Conservation (phyloP, 202 grass and related monocot species). For the Tripidium arundinaceum region DNA sequence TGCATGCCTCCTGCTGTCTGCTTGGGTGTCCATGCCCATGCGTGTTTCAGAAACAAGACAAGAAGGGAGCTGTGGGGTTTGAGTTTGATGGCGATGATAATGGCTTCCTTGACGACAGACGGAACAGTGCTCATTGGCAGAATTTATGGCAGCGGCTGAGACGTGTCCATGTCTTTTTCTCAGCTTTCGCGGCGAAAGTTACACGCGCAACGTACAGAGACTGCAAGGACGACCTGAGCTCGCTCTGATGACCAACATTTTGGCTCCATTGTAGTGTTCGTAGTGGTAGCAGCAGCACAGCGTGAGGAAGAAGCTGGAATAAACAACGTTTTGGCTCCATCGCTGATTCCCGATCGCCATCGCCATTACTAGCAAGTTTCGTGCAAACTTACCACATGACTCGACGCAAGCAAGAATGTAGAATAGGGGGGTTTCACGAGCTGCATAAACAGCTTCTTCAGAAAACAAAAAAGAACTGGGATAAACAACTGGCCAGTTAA, state of each 20-base stretch:
- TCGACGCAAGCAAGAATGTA: background rate
- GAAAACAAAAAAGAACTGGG: background rate
- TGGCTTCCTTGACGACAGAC: slow-evolving; percentile 7
- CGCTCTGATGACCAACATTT: slow-evolving; percentile 20
- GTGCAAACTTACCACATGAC: background rate
- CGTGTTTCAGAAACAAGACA: background rate
- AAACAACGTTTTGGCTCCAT: background rate
- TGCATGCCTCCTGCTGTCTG: background rate
- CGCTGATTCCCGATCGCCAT: background rate
- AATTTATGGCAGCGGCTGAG: background rate
- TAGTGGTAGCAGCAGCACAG: background rate
- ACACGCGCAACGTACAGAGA: background rate
- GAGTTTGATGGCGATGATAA: background rate
- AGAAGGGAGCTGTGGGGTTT: background rate
- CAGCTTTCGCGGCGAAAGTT: slow-evolving; percentile 36
- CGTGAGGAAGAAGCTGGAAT: background rate
- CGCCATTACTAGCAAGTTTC: background rate
- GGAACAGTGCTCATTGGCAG: background rate
- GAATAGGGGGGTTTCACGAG: background rate
- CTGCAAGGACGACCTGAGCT: background rate
- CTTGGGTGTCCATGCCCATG: slow-evolving; percentile 6
- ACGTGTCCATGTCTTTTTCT: background rate
- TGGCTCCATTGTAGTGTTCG: slow-evolving; percentile 6
- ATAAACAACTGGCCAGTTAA: background rate
- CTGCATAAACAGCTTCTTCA: background rate